Evolutionary conservation across 176 grass and related monocot species (phyloP), one percentile per base, ranked within the genome.

Genomic region (Avena eriantha): DNA sequence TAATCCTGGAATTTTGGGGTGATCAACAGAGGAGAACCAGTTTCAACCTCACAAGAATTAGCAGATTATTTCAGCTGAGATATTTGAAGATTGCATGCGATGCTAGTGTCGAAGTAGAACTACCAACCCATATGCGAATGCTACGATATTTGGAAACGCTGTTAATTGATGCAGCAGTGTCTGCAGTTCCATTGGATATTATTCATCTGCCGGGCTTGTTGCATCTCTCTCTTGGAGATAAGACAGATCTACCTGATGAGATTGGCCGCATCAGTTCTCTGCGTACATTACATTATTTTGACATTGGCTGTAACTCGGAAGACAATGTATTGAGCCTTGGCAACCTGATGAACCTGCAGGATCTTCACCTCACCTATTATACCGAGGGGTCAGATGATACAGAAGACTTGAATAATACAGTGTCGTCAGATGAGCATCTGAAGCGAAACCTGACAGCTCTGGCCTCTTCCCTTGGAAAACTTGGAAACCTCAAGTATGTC

Each of bases 231-330:
- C 34, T 80, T 46, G 33, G 57, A 63, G 19, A 16, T 80, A 26
- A 24, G 36, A 61, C 16, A 46, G 21, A 46, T 58, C 13, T 64
- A 43, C 77, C 77, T 26, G 57, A 63, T 24, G 22, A 2, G n/a
- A 26, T 80, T 59, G 77, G 57, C 1, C 6, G 14, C 36, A 45
- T 64, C 21, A 63, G 8, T 29, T 80, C 78, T 47, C 39, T 80
- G 75, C 46, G 58, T 4, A 23, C 45, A 4, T 29, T 85, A n/a
- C 19, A 76, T 21, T 85, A 19, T 7, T 77, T 85, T 18, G 29
- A 53, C 29, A 10, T 77, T 60, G 7, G 72, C 45, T 35, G 31
- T 39, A 85, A 77, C 21, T 77, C 83, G 22, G 83, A 85, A 77
- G 8, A 29, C n/a, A 64, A 11, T 18, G 21, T 80, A 47, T 1